Percentiles rank a stretch among this genome's conserved stretches.
Evolutionary conservation across 129 eudicot genomes (phyloP).

Genomic region (Mikania micrantha): DNA sequence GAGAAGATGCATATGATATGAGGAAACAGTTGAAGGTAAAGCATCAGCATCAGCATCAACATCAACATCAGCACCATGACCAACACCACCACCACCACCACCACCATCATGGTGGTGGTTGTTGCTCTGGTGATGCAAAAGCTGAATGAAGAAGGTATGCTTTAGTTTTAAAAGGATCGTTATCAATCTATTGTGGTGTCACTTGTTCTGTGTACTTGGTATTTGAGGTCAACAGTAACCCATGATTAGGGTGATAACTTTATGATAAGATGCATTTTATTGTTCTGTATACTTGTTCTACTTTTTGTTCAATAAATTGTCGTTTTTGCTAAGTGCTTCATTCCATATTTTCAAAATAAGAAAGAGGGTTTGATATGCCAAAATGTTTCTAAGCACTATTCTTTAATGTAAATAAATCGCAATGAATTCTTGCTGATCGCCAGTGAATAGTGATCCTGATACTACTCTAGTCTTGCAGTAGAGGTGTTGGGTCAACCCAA

Average conservation of each 20-base stretch:
- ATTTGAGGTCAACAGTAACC: constrained; percentile 6
- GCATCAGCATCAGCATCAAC: constrained; percentile 26
- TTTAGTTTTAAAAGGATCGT: neutral
- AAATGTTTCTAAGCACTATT: neutral
- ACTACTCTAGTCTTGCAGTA: too few species aligned
- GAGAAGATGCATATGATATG: constrained; percentile 96
- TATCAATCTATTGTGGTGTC: neutral
- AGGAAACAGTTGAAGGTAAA: constrained; percentile 76
- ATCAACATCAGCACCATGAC: constrained; percentile 45
- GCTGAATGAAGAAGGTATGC: constrained; percentile 17
- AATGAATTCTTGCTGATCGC: neutral
- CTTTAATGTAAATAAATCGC: neutral
- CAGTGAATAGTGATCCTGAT: too few species aligned
- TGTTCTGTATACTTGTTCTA: neutral
- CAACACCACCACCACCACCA: constrained; percentile 64
- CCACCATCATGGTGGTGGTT: constrained; percentile 74
- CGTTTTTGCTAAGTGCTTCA: neutral
- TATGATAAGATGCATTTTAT: constrained; percentile 3
- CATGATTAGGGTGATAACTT: constrained; percentile 8
- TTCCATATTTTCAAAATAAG: neutral
- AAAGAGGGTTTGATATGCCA: neutral
- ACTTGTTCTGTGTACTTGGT: constrained; percentile 6
- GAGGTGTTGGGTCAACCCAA: too few species aligned
- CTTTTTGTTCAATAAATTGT: constrained; percentile 15
- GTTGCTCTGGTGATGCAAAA: constrained; percentile 58